Base-by-base conservation (phyloP, 192 early-diverging fungal genomes). In the Linnemannia hyalina region DNA sequence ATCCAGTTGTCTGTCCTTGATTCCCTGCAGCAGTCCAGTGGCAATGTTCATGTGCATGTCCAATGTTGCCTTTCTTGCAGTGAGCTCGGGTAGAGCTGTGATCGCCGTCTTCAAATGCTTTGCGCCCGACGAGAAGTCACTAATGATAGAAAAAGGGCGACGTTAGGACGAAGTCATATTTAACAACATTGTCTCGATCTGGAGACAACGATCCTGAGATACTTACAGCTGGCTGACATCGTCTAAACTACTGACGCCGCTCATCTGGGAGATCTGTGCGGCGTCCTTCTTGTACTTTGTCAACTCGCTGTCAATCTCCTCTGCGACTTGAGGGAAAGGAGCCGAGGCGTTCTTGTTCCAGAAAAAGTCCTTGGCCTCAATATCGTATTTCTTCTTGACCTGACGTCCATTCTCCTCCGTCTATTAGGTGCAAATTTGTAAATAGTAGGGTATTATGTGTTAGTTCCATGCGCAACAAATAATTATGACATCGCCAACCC, bases 1-100 rank as follows among this genome's bases (percentile, higher is more conserved):
- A 81, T 99, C 98, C 68, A 99, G 86, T 79, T 99, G 96, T 63
- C 99, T 91, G 32, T 97, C 95, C 87, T 97, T 96, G 89, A 99
- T 99, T 32, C 90, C 89, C 35, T 96, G 93, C 22, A 99, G 90
- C 80, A 99, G 85, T 29, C 92, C 89, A 3, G 98, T 99, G 6
- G 98, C 98, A 72, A 99, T 96, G 83, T 97, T 97, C 97, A 98
- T 99, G 83, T 99, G 99, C 96, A 98, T 98, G 85, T 99, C 99
- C 36, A 99, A 89, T 20, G 95, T 94, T 16, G 95, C 91, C 88
- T 99, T 99, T 69, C 97, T 91, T 22, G 97, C 97, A 26, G 98
- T 98, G 74, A 99, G 91, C 83, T 98, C 97, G 1, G 99, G 99
- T 8, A 99, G 89, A n/a, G 94, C 92, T 6, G 94, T 97, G 68